A percentile compares a stretch with the other conserved stretches of the same genome.
phyloP scores from a whole-genome alignment of 1,284 basidiomycete genomes.

The Pseudozyma sp. region DNA sequence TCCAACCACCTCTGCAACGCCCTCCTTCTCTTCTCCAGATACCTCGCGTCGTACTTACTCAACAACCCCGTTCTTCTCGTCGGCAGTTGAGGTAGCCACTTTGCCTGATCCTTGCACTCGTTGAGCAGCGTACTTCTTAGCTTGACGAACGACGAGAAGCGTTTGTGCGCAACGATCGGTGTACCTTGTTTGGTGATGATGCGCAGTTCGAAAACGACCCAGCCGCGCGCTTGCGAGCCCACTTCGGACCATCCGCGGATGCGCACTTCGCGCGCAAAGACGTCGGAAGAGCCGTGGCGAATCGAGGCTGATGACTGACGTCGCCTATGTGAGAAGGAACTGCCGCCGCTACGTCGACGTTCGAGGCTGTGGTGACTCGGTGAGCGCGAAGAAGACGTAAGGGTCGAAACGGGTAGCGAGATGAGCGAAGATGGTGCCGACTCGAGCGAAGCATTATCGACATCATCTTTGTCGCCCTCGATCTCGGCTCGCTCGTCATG shows the following conservation, averaged over 20 bases:
- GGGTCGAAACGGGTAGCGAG: constrained; percentile 44
- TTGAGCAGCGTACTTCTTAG: constrained; percentile 22
- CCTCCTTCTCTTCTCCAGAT: constrained; percentile 58
- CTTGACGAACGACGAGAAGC: constrained; percentile 54
- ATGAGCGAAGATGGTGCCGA: constrained; percentile 37
- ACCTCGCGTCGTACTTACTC: constrained; percentile 58
- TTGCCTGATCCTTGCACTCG: constrained; percentile 43
- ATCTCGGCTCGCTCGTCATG: neutral
- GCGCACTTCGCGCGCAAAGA: constrained; percentile 52
- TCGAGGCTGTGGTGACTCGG: constrained; percentile 26
- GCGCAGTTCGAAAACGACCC: constrained; percentile 59
- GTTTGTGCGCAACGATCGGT: constrained; percentile 36
- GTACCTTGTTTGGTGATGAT: constrained; percentile 54
- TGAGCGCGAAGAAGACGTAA: constrained; percentile 38
- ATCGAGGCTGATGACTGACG: constrained; percentile 11
- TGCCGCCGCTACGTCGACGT: constrained; percentile 25
- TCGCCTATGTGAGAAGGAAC: constrained; percentile 2
- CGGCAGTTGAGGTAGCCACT: constrained; percentile 50
- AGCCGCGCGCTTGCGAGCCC: constrained; percentile 56
- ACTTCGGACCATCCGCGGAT: constrained; percentile 62
- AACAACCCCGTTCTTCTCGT: constrained; percentile 48
- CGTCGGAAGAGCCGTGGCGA: constrained; percentile 5
- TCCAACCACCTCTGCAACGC: constrained; percentile 62
- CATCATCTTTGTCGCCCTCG: constrained; percentile 7
- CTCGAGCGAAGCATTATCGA: constrained; percentile 40